A percentile compares a stretch with the other conserved stretches of the same genome.
Evolutionary conservation across 805 yeast genomes (phyloP).

Genomic region (Candida fluviatilis): DNA sequence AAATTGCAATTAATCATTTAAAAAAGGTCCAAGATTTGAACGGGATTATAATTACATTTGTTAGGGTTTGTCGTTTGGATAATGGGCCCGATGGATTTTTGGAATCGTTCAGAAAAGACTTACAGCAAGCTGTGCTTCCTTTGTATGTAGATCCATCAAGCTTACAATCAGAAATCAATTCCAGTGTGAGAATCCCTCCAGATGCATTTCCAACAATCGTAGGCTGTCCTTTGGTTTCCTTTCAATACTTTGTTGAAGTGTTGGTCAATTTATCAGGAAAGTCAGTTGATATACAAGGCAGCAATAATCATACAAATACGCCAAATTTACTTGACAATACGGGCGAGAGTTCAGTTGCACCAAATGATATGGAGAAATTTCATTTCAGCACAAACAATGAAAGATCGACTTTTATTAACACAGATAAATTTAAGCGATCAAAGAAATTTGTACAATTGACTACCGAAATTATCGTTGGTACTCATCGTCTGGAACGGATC

Average conservation of each 20-base stretch:
- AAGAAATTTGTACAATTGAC: constrained; percentile 79
- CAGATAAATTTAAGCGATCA: constrained; percentile 71
- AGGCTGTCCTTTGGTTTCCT: constrained; percentile 66
- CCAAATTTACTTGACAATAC: constrained; percentile 3
- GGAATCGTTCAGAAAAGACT: constrained; percentile 78
- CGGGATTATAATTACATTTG: constrained; percentile 76
- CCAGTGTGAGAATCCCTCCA: constrained; percentile 69
- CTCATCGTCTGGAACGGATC: constrained; percentile 46
- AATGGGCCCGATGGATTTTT: constrained; percentile 55
- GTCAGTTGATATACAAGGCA: constrained; percentile 28
- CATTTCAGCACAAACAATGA: constrained; percentile 24
- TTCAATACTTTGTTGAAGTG: constrained; percentile 82
- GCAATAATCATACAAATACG: constrained; percentile 9
- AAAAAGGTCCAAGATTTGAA: constrained; percentile 64
- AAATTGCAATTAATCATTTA: constrained; percentile 62
- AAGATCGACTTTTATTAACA: constrained; percentile 56
- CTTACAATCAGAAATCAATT: constrained; percentile 51
- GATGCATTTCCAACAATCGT: constrained; percentile 84
- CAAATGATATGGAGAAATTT: constrained; percentile 14
- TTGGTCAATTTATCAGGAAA: constrained; percentile 74
- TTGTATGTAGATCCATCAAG: constrained; percentile 70
- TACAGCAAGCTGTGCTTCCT: constrained; percentile 74
- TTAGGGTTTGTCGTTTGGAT: constrained; percentile 68
- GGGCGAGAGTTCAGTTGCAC: constrained; percentile 1
- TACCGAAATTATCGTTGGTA: constrained; percentile 77